A percentile compares a stretch with the other conserved stretches of the same genome.
These are phyloP conservation scores for Draba incana DNA, from an alignment of 345 rosid genomes.

Conservation along the genomic window DNA sequence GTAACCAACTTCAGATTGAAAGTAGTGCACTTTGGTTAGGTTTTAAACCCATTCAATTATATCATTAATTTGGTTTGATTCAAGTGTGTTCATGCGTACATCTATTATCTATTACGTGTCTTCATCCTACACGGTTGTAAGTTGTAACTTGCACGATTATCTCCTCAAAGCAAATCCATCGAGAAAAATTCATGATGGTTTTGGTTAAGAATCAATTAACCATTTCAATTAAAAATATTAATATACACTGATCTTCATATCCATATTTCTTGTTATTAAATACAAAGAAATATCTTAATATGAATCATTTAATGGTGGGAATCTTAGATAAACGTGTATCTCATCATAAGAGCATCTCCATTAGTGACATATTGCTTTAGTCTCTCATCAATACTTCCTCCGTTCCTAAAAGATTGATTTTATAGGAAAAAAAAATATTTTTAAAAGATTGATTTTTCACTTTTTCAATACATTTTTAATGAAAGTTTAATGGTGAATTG, in stretches of 20 bases:
- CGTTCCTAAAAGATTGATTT: too few species aligned
- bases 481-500: too few species aligned
- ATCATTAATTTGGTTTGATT: background rate
- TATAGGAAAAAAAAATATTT: too few species aligned
- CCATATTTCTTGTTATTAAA: constrained; percentile 15
- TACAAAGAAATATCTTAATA: background rate
- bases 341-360: constrained; percentile 20
- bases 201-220: background rate
- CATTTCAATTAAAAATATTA: background rate
- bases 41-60: background rate
- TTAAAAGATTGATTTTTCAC: too few species aligned
- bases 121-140: constrained; percentile 17
- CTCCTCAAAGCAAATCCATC: background rate
- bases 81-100: background rate
- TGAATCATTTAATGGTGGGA: constrained; percentile 23
- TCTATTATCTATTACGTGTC: constrained; percentile 20
- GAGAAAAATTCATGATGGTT: background rate
- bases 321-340: constrained; percentile 29
- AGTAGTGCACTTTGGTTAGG: background rate
- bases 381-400: too few species aligned
- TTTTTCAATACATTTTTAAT: too few species aligned
- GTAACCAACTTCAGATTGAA: too few species aligned
- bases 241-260: constrained; percentile 3
- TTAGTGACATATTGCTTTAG: too few species aligned
- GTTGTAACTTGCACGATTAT: too few species aligned